Percentiles rank a stretch among this genome's conserved stretches.
These are phyloP conservation scores for Amylocystis lapponica DNA, from an alignment of 768 basidiomycete genomes.

Conservation along the genomic window DNA sequence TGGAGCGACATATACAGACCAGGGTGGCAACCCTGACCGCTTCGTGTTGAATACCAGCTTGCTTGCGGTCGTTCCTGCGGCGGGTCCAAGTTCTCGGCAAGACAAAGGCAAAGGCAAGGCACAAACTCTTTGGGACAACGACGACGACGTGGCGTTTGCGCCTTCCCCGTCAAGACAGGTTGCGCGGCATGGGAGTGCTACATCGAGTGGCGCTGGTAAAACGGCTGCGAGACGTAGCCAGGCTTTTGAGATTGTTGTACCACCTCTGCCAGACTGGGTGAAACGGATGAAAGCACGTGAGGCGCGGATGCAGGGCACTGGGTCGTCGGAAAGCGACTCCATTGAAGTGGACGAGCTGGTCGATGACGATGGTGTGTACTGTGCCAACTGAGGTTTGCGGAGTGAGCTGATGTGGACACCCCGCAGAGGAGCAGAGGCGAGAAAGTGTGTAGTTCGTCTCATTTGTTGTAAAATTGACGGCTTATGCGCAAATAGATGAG, in stretches of 20 bases:
- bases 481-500: constrained; percentile 23
- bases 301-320: too few species aligned
- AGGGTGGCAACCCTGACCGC: neutral
- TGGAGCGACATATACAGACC: neutral
- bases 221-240: too few species aligned
- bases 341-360: too few species aligned
- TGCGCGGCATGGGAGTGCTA: too few species aligned
- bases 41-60: neutral
- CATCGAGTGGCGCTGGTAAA: too few species aligned
- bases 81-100: neutral
- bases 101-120: too few species aligned
- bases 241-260: too few species aligned
- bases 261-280: neutral
- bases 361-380: too few species aligned
- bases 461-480: too few species aligned
- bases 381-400: too few species aligned
- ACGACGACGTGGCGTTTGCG: neutral
- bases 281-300: neutral
- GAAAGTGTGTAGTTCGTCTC: constrained; percentile 4
- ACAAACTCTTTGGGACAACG: too few species aligned
- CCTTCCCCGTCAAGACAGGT: neutral
- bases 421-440: constrained; percentile 1
- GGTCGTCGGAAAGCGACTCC: too few species aligned
- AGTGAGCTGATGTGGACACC: neutral
- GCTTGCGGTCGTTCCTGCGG: neutral